Percentiles rank a stretch among this genome's conserved stretches.
These are phyloP conservation scores for Blastobotrys mokoenaii DNA, from an alignment of 805 yeast species.

Conservation along the genomic window DNA sequence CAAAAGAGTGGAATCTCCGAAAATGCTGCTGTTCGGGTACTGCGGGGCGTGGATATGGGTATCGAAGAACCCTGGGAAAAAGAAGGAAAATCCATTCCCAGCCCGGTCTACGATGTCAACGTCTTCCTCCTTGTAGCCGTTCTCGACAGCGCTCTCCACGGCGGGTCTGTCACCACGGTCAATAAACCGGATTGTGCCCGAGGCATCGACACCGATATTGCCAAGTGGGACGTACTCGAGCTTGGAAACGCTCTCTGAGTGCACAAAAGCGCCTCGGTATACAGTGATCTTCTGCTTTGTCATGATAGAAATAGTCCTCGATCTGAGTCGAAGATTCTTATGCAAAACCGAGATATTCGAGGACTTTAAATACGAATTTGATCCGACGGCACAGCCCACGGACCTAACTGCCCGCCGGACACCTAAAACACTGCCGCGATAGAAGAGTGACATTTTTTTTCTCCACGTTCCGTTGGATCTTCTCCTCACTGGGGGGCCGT, in stretches of 20 bases:
- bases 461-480: no score
- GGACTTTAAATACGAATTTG: no score
- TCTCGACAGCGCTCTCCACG: conserved; percentile 21
- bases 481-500: no score
- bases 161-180: conserved; percentile 21
- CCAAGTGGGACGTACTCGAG: conserved; percentile 49
- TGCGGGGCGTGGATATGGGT: conserved; percentile 84
- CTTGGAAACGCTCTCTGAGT: conserved; percentile 12
- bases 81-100: conserved; percentile 34
- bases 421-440: no score
- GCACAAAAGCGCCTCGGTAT: conserved; percentile 14
- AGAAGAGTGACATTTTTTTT: no score
- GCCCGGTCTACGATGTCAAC: conserved; percentile 5
- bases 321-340: no score
- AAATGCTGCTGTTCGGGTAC: conserved; percentile 73
- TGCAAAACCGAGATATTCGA: no score
- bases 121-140: conserved; percentile 12
- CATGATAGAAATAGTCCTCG: conserved; percentile 2
- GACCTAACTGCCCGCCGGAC: no score
- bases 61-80: conserved; percentile 76
- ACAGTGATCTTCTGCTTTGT: conserved; percentile 6
- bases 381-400: no score
- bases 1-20: conserved; percentile 73
- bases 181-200: conserved; percentile 46
- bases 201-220: conserved; percentile 51